A percentile compares a stretch with the other conserved stretches of the same genome.
These are phyloP conservation scores for Aspergillus niger DNA, from an alignment of 2,329 filamentous ascomycete species.

Conservation along the genomic window DNA sequence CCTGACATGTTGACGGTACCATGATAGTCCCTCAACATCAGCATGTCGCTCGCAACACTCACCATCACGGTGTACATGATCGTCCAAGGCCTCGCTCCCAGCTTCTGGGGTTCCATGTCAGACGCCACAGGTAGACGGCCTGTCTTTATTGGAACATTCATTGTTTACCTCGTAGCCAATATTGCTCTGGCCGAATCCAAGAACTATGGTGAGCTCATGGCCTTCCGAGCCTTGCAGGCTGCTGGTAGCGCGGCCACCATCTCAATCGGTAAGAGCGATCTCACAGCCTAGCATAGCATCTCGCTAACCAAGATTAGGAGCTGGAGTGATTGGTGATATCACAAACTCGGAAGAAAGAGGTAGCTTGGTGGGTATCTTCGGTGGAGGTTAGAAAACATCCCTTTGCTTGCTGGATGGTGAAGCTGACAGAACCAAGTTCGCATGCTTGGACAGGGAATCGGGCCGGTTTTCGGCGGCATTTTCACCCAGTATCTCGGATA, in stretches of 20 bases:
- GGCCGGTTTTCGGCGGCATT: constrained; percentile 48
- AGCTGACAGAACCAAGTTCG: constrained; percentile 31
- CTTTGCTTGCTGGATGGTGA: neutral
- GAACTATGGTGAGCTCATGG: constrained; percentile 48
- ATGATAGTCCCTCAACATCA: constrained; percentile 24
- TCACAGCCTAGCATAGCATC: neutral
- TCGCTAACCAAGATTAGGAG: constrained; percentile 27
- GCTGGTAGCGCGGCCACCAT: constrained; percentile 53
- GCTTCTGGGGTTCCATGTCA: constrained; percentile 53
- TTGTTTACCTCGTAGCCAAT: constrained; percentile 52
- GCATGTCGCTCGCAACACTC: constrained; percentile 34
- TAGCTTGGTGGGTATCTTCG: constrained; percentile 41
- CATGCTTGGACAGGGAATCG: constrained; percentile 49
- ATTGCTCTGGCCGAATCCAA: constrained; percentile 41
- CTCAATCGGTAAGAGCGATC: constrained; percentile 43
- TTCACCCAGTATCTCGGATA: constrained; percentile 40
- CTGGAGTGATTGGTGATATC: constrained; percentile 48
- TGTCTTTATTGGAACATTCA: constrained; percentile 50
- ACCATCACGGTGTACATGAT: constrained; percentile 51
- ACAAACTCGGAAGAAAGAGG: constrained; percentile 41
- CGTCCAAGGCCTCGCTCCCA: constrained; percentile 54
- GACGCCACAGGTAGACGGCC: constrained; percentile 51
- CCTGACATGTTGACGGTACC: neutral
- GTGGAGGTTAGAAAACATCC: constrained; percentile 33
- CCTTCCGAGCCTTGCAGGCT: constrained; percentile 52